A percentile compares a stretch with the other conserved stretches of the same genome.
Evolutionary conservation across 2,329 filamentous ascomycete species (phyloP).

Genomic region (Cytospora chrysosperma): DNA sequence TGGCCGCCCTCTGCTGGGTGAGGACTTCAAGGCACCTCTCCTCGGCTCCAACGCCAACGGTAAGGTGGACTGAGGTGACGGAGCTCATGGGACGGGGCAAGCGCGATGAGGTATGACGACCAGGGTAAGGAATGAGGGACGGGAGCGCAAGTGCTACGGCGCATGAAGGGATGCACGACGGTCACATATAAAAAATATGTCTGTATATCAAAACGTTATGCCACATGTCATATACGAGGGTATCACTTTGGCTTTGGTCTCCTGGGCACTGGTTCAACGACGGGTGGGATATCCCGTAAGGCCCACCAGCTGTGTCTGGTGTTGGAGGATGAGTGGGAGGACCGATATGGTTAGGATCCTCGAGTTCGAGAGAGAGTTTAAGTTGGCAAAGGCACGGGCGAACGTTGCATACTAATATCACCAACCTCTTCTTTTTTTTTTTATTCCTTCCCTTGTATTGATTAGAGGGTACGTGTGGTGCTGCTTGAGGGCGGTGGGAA

Average conservation of each 20-base stretch:
- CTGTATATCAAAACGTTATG: slow-evolving; percentile 18
- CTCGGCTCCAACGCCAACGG: slow-evolving; percentile 47
- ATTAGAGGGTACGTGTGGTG: not conserved
- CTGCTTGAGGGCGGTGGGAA: not conserved
- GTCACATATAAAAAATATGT: slow-evolving; percentile 19
- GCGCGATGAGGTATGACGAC: not conserved
- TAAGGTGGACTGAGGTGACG: slow-evolving; percentile 48
- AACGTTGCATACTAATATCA: slow-evolving; percentile 24
- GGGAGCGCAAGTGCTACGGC: not conserved
- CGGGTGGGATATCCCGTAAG: not conserved
- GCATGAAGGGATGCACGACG: not conserved
- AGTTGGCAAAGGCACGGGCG: slow-evolving; percentile 7
- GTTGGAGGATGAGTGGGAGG: not conserved
- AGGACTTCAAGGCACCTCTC: slow-evolving; percentile 63
- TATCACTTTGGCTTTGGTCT: slow-evolving; percentile 1
- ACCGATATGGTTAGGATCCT: not conserved
- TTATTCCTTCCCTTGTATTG: no score
- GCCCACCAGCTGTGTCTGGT: not conserved
- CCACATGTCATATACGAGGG: slow-evolving; percentile 19
- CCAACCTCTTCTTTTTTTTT: slow-evolving; percentile 1
- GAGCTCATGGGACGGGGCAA: slow-evolving; percentile 18
- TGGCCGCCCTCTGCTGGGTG: slow-evolving; percentile 63
- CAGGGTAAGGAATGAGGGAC: not conserved
- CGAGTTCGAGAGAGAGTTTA: slow-evolving; percentile 2
- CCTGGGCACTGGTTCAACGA: not conserved